Base-by-base conservation (phyloP, 768 basidiomycete species). In the Kwoniella pini region DNA sequence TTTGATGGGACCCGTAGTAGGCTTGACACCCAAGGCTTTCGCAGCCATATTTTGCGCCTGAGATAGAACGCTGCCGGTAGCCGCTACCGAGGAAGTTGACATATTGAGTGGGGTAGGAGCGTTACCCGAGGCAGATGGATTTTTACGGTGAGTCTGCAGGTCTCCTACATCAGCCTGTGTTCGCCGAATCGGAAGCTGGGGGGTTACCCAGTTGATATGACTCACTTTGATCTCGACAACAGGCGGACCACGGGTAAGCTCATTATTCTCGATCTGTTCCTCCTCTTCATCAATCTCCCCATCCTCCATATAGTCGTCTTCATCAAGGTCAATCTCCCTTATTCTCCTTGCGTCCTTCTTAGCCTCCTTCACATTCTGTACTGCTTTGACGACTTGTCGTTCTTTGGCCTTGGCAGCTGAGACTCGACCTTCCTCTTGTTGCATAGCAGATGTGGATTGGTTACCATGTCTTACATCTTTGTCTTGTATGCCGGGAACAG, bases 1-100 rank as follows among this genome's bases (percentile, higher is more conserved):
- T 81, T 91, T 92, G 40, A 90, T 85, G 1, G 60, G 64, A n/a
- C 60, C 73, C 3, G 62, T 61, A 17, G 60, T 30, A 12, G 73
- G 70, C 58, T 70, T 75, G 38, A 72, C 56, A 21, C 73, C 73
- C 24, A 75, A 30, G 15, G 63, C 45, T 48, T 69, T 69, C 36
- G 55, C 53, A 30, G 67, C 67, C 22, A 69, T 69, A 2, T 36
- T 42, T 6, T 57, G 52, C 46, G 63, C 67, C 48, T 65, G 64
- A 44, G 42, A 33, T 21, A 67, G 57, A 3, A 59, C 33, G 21
- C 54, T 54, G 21, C 46, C 42, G 28, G 30, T 40, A 13, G 48
- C 56, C 0, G 54, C 33, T 19, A 61, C 57, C 3, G 70, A 69
- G 0, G 63, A 46, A 11, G 64, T 57, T 9, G 67, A 68, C 19